Base-by-base conservation (phyloP, 139 green algal genomes). In the Edaphochlamys debaryana region DNA sequence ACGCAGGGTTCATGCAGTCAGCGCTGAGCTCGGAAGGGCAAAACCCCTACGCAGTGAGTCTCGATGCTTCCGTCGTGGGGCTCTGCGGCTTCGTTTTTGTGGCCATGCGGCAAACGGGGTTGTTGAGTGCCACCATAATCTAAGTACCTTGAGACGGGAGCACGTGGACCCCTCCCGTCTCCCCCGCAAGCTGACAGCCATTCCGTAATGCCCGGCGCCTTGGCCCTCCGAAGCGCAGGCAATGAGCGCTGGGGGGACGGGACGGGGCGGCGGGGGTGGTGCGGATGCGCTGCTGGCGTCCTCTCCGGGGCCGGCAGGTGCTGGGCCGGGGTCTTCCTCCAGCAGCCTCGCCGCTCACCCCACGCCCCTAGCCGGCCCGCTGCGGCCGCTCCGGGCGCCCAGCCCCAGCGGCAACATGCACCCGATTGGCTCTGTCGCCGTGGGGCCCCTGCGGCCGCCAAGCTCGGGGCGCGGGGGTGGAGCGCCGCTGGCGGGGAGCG, bases 171-270 rank as follows among this genome's bases (percentile, higher is more conserved):
- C n/a, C n/a, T n/a, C n/a, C n/a, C n/a, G n/a, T n/a, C n/a, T n/a
- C 29, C 7, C 30, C 30, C 60, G 30, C 30, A 67, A 25, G 60
- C 60, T 67, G 60, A 37, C n/a, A n/a, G 30, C 30, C 27, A 11
- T 63, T 25, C 36, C 23, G 75, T 81, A 71, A 81, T 81, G 75
- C 60, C 75, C 15, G 63, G 32, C 76, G 37, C 30, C 25, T 82
- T 82, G 76, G 42, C 76, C 76, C 76, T 52, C 22, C 37, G 63
- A 82, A 82, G 76, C 76, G 76, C 76, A 82, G 76, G 63, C 62
- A 62, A 66, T 82, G 63, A 82, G 76, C 60, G 23, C 76, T 29
- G 76, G 58, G 73, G 45, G 30, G 30, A n/a, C n/a, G n/a, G n/a
- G n/a, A n/a, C n/a, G n/a, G n/a, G n/a, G n/a, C n/a, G n/a, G n/a